A percentile compares a stretch with the other conserved stretches of the same genome.
These are phyloP conservation scores for Grifola frondosa DNA, from an alignment of 1,284 basidiomycete species.

Conservation along the genomic window DNA sequence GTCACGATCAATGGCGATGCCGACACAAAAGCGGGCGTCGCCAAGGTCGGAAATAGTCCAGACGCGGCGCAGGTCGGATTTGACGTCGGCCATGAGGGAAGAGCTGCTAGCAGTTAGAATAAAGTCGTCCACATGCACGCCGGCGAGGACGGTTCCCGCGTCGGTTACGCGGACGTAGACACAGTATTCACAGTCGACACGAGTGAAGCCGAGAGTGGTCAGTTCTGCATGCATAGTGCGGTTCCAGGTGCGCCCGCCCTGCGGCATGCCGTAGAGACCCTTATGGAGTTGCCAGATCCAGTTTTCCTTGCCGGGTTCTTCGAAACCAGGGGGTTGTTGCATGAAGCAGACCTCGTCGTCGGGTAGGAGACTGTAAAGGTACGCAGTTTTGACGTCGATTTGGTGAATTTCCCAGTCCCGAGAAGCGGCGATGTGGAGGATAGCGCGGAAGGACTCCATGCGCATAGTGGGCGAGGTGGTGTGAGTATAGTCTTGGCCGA, in stretches of 20 bases:
- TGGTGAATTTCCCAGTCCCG: conserved; percentile 18
- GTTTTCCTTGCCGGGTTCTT: conserved; percentile 21
- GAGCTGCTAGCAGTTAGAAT: conserved; percentile 20
- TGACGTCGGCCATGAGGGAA: conserved; percentile 26
- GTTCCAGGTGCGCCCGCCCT: conserved; percentile 21
- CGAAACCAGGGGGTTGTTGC: conserved; percentile 37
- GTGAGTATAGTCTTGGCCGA: conserved; percentile 8
- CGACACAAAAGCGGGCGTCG: conserved; percentile 14
- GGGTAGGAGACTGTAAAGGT: conserved; percentile 39
- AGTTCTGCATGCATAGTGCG: conserved; percentile 6
- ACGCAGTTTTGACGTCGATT: conserved; percentile 48
- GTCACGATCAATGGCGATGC: conserved; percentile 28
- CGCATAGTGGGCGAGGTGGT: conserved; percentile 16
- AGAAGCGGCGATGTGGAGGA: conserved; percentile 8
- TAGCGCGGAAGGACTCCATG: conserved; percentile 10
- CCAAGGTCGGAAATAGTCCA: conserved; percentile 22
- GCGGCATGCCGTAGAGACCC: conserved; percentile 22
- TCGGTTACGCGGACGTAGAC: background rate
- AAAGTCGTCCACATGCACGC: conserved; percentile 23
- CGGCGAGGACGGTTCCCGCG: conserved; percentile 6
- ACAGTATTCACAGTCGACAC: conserved; percentile 7
- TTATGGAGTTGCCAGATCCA: conserved; percentile 14
- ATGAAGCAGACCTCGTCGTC: conserved; percentile 36
- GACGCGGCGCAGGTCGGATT: conserved; percentile 22
- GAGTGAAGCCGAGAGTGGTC: conserved; percentile 6